A percentile compares a stretch with the other conserved stretches of the same genome.
Conservation (phyloP, 768 basidiomycete species). For the Xerocomus brunneocitrinus region DNA sequence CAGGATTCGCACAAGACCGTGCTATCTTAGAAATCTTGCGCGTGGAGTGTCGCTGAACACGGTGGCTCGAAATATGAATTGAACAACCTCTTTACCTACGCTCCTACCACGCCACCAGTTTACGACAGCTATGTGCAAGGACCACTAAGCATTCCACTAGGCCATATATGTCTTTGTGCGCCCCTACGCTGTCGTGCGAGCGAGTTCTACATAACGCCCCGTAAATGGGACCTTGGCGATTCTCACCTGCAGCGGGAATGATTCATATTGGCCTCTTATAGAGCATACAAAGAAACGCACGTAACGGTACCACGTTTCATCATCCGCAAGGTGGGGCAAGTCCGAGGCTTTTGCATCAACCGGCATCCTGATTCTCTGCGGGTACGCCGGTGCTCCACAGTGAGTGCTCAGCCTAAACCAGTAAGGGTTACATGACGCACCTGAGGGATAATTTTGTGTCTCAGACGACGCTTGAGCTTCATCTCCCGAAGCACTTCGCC, state of each 20-base stretch:
- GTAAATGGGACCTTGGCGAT: constrained; percentile 15
- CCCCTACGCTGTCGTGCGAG: constrained; percentile 3
- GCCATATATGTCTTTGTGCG: background rate
- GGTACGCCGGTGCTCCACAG: background rate
- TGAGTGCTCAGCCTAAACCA: too few species aligned
- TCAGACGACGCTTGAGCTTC: constrained; percentile 23
- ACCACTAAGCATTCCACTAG: background rate
- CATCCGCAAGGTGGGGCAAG: constrained; percentile 32
- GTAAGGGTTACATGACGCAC: constrained; percentile 27
- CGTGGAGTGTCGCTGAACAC: too few species aligned
- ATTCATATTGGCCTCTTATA: background rate
- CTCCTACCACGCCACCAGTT: too few species aligned
- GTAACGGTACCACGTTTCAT: constrained; percentile 35
- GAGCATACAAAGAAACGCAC: constrained; percentile 13
- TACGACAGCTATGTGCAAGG: too few species aligned
- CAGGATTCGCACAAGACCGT: background rate
- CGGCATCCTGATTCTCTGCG: constrained; percentile 22
- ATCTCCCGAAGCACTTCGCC: constrained; percentile 14
- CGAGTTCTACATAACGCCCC: constrained; percentile 19
- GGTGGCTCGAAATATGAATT: too few species aligned
- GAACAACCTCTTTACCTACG: too few species aligned
- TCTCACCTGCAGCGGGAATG: constrained; percentile 6
- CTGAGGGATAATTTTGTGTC: constrained; percentile 37
- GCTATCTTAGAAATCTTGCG: too few species aligned
- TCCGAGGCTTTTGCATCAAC: constrained; percentile 27